phyloP scores from a whole-genome alignment of 345 rosid species.

The Microthlaspi erraticum region DNA sequence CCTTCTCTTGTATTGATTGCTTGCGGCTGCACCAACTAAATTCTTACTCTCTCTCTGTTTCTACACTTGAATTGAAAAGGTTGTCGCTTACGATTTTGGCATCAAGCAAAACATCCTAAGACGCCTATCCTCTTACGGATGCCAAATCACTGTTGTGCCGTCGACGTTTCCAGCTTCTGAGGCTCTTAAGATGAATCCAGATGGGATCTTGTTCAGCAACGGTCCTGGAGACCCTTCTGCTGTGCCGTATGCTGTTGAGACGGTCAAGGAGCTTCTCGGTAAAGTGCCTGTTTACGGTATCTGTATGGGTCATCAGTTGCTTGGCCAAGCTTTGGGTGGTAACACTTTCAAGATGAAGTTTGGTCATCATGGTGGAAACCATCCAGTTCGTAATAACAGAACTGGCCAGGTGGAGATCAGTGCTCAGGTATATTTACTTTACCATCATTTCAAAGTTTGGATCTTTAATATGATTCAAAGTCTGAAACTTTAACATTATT shows the following conservation, averaged over 20 bases:
- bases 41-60: constrained; percentile 25
- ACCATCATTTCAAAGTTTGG: neutral
- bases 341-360: constrained; percentile 97
- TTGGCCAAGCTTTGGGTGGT: constrained; percentile 97
- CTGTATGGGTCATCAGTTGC: constrained; percentile 98
- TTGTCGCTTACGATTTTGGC: constrained; percentile 89
- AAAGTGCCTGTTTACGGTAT: constrained; percentile 94
- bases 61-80: constrained; percentile 54
- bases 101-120: constrained; percentile 91
- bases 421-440: constrained; percentile 64
- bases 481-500: neutral
- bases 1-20: constrained; percentile 13
- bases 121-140: constrained; percentile 81
- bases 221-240: constrained; percentile 99
- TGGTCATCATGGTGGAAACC: constrained; percentile 98
- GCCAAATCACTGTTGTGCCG: constrained; percentile 89
- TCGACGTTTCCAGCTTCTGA: constrained; percentile 90
- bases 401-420: constrained; percentile 89
- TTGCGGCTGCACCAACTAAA: constrained; percentile 1
- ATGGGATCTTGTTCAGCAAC: constrained; percentile 96
- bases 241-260: constrained; percentile 91
- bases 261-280: constrained; percentile 78
- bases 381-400: constrained; percentile 76
- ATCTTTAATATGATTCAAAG: neutral
- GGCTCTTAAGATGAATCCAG: constrained; percentile 80